A percentile compares a stretch with the other conserved stretches of the same genome.
phyloP scores from a whole-genome alignment of 2,329 filamentous ascomycete genomes.

The Cordyceps javanica region DNA sequence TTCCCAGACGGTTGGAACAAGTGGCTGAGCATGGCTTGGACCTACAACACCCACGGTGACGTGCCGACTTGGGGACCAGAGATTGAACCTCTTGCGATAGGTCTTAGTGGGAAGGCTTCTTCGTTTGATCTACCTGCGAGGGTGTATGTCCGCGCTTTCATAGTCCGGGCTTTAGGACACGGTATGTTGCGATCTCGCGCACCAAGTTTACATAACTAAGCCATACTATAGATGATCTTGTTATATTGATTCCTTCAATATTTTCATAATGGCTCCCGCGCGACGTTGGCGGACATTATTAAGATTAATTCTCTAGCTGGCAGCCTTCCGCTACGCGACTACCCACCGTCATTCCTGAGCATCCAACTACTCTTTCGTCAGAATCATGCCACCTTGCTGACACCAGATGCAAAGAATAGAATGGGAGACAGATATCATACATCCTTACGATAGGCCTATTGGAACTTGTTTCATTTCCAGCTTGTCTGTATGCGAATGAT shows the following conservation, averaged over 20 bases:
- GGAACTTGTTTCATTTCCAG: conserved; percentile 34
- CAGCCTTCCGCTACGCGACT: conserved; percentile 28
- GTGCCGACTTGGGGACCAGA: conserved; percentile 28
- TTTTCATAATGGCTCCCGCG: not conserved
- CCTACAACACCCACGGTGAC: conserved; percentile 27
- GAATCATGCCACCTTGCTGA: not conserved
- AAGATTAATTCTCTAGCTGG: conserved; percentile 19
- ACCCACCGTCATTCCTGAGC: conserved; percentile 31
- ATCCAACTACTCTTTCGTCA: not conserved
- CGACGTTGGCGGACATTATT: too few relatives aligned
- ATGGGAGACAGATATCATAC: conserved; percentile 35
- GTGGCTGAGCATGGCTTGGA: conserved; percentile 27
- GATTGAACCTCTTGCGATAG: conserved; percentile 24
- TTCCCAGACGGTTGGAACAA: not conserved
- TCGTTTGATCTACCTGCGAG: conserved; percentile 26
- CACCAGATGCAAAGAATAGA: conserved; percentile 31
- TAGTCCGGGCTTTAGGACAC: conserved; percentile 29
- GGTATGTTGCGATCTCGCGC: conserved; percentile 13
- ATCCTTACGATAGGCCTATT: conserved; percentile 29
- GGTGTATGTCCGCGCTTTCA: conserved; percentile 26
- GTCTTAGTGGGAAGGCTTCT: conserved; percentile 26
- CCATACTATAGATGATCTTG: not conserved
- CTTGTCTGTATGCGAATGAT: conserved; percentile 16
- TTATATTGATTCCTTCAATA: not conserved
- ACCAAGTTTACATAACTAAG: not conserved